Conservation (phyloP, 2,329 filamentous ascomycete genomes). For the Colletotrichum viniferum region DNA sequence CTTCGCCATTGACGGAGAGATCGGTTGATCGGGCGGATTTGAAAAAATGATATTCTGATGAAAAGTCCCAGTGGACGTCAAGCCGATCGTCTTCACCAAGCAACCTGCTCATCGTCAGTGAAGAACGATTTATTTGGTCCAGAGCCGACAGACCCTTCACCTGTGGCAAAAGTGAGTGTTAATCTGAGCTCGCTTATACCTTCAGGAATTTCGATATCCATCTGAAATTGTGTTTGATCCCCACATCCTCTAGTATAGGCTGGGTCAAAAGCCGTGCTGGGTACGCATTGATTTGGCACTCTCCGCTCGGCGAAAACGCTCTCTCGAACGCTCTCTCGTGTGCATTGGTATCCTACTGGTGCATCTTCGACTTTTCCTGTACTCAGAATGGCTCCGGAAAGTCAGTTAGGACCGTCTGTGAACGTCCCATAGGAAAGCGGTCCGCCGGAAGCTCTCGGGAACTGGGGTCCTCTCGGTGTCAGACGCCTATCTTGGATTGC, state of each 20-base stretch:
- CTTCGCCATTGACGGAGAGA: background rate
- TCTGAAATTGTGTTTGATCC: too few relatives aligned
- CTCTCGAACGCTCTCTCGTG: background rate
- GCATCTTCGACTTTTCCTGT: background rate
- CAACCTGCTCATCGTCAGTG: background rate
- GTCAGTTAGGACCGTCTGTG: background rate
- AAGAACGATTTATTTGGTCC: rapidly evolving
- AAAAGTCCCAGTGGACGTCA: too few relatives aligned
- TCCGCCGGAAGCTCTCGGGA: background rate
- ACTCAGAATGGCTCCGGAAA: background rate
- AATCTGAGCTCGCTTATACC: background rate
- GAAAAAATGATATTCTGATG: too few relatives aligned
- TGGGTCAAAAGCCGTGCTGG: background rate
- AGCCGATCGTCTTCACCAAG: too few relatives aligned
- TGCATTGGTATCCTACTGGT: background rate
- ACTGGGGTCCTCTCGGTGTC: background rate
- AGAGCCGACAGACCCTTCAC: background rate
- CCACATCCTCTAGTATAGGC: too few relatives aligned
- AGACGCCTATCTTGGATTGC: background rate
- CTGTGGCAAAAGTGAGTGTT: background rate
- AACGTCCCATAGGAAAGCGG: background rate
- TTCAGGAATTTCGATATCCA: background rate
- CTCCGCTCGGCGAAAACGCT: background rate
- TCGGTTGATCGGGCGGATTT: too few relatives aligned
- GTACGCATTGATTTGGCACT: background rate